These are phyloP conservation scores for Amanita exitialis DNA, from an alignment of 768 basidiomycete species.

Conservation along the genomic window DNA sequence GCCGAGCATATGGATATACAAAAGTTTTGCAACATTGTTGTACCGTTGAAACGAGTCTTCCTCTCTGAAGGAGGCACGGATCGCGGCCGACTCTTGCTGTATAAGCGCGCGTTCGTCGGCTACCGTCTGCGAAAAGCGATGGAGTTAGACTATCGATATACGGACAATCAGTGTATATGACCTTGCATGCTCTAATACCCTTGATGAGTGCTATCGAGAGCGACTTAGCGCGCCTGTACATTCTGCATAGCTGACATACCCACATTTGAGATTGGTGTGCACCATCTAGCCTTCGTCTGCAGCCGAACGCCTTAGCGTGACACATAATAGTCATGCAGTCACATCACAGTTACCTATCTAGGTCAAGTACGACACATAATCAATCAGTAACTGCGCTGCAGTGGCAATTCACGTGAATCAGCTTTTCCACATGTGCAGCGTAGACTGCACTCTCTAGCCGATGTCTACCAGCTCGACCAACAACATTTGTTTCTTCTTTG, in stretches of 20 bases:
- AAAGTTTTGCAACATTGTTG: slow-evolving; percentile 94
- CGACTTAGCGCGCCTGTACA: slow-evolving; percentile 15
- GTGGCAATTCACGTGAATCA: background rate
- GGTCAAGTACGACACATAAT: too few relatives aligned
- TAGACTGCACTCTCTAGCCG: background rate
- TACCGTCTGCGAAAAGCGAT: slow-evolving; percentile 58
- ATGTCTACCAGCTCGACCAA: background rate
- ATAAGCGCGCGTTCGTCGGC: slow-evolving; percentile 97
- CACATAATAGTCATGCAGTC: background rate
- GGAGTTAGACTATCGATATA: slow-evolving; percentile 3
- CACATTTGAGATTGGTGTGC: slow-evolving; percentile 83
- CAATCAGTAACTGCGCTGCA: too few relatives aligned
- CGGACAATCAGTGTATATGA: slow-evolving; percentile 14
- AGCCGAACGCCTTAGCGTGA: too few relatives aligned
- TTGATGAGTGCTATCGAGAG: slow-evolving; percentile 80
- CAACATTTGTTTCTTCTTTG: slow-evolving; percentile 1
- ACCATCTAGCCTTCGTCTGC: slow-evolving; percentile 37
- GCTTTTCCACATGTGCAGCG: background rate
- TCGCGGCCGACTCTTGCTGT: slow-evolving; percentile 94
- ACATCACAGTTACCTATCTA: background rate
- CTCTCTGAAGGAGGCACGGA: slow-evolving; percentile 93
- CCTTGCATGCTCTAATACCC: slow-evolving; percentile 97
- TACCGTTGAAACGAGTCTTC: slow-evolving; percentile 94
- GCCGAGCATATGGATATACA: slow-evolving; percentile 99
- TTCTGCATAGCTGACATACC: slow-evolving; percentile 11